Percentiles rank a stretch among this genome's conserved stretches.
Evolutionary conservation across 1,284 basidiomycete species (phyloP).

Genomic region (Phylloboletellus chloephorus): DNA sequence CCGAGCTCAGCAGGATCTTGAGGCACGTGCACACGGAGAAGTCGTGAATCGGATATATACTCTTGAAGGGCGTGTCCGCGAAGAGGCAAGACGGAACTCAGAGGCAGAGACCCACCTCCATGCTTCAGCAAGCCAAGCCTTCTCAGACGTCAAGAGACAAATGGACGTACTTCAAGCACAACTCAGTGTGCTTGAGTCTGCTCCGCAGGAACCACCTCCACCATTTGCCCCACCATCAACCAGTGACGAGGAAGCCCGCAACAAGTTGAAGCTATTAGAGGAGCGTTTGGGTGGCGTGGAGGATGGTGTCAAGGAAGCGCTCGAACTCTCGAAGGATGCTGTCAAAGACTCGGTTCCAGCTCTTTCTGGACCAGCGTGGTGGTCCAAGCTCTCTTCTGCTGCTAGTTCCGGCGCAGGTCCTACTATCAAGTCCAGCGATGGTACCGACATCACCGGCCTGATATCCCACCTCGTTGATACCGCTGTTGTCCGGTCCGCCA

Average conservation of each 20-base stretch:
- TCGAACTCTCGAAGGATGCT: constrained; percentile 57
- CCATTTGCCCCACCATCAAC: constrained; percentile 15
- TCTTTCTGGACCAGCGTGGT: constrained; percentile 38
- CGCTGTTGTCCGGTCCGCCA: constrained; percentile 56
- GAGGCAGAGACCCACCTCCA: constrained; percentile 53
- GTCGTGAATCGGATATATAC: constrained; percentile 46
- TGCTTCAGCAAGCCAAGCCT: constrained; percentile 39
- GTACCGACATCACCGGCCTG: constrained; percentile 68
- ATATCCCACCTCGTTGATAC: constrained; percentile 72
- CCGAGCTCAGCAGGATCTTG: constrained; percentile 46
- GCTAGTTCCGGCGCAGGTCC: constrained; percentile 43
- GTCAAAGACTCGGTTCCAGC: constrained; percentile 31
- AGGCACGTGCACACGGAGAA: constrained; percentile 45
- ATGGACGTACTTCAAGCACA: constrained; percentile 50
- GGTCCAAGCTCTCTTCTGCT: constrained; percentile 40
- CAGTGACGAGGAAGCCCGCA: constrained; percentile 53
- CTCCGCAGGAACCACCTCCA: constrained; percentile 22
- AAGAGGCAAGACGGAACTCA: constrained; percentile 44
- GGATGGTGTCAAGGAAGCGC: constrained; percentile 63
- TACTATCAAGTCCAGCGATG: constrained; percentile 69
- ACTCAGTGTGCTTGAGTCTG: constrained; percentile 44
- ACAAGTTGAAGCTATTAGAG: constrained; percentile 51
- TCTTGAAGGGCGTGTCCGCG: constrained; percentile 54
- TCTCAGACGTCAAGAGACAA: constrained; percentile 51
- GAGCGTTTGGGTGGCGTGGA: constrained; percentile 61